A percentile compares a stretch with the other conserved stretches of the same genome.
Conservation (phyloP, 306 rosid genomes). For the Phaseolus lunatus region DNA sequence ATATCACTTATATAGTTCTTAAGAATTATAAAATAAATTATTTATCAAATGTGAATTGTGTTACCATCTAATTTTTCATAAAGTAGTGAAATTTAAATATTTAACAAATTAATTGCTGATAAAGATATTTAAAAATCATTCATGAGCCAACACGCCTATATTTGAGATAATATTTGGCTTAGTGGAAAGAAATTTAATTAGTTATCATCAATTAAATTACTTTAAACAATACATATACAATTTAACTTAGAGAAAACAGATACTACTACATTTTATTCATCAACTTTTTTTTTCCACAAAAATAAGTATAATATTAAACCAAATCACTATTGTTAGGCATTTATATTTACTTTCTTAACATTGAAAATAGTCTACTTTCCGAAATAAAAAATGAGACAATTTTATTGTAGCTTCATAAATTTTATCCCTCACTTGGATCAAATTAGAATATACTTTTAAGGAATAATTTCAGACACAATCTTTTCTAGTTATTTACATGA, state of each 20-base stretch:
- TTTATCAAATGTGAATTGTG: too few relatives aligned
- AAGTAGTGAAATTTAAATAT: not conserved
- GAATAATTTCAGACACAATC: not conserved
- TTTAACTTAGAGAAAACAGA: not conserved
- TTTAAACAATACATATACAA: not conserved
- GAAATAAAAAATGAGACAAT: not conserved
- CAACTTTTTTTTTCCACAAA: not conserved
- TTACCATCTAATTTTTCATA: too few relatives aligned
- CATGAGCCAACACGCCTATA: not conserved
- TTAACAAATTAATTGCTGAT: not conserved
- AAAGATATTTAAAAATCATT: not conserved
- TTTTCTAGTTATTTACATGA: constrained; percentile 17
- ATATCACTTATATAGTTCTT: too few relatives aligned
- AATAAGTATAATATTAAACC: not conserved
- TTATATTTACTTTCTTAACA: not conserved
- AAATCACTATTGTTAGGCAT: not conserved
- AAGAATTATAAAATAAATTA: too few relatives aligned
- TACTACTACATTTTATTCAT: not conserved
- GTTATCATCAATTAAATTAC: not conserved
- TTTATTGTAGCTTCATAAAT: too few relatives aligned
- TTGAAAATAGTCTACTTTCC: not conserved
- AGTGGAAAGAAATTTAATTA: not conserved
- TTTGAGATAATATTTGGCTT: not conserved
- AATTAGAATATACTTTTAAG: not conserved
- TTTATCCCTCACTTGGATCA: constrained; percentile 11